Evolutionary conservation across 108 stramenopile species (phyloP), one percentile per base, ranked within the genome.

Genomic region (Skeletonema menzelii): DNA sequence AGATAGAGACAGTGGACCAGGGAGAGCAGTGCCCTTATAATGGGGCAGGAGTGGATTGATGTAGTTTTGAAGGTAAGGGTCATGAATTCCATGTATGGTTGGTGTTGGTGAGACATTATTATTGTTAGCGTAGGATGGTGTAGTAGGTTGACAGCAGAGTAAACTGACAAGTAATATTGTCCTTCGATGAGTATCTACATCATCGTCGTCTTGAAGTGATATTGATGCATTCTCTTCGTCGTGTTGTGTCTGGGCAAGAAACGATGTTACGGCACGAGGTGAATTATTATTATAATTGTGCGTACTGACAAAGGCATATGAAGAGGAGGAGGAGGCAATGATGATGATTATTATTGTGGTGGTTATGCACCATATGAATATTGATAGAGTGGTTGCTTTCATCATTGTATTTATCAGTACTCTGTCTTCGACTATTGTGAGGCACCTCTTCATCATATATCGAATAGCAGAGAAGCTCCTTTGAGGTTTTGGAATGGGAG

Each of bases 11-110:
- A 80, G 44, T 7, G 65, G 59, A 32, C 72, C 67, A 6, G 73
- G 44, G n/a, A 80, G 49, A 5, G 79, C 32, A 24, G 79, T 80
- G 0, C 79, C 79, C 4, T 46, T 27, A 72, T 72, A 80, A 44
- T 73, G 47, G 7, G 79, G 72, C 15, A 73, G 27, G 1, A 59
- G 56, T 4, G 59, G 47, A 27, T 63, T 38, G 67, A 27, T 8
- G 59, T 69, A 72, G 49, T 73, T 63, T 40, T 59, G 32, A 0
- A 72, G 65, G 10, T 56, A 8, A 37, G 31, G 70, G 28, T 75
- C 75, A 28, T 75, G 58, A 27, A 75, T 75, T 24, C 75, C 66
- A 14, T 28, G 8, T 4, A 75, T 65, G 10, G 46, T 3, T 60
- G 15, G 19, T 47, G 15, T 19, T 47, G 49, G 19, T 19, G 5